Percentiles rank a stretch among this genome's conserved stretches.
Evolutionary conservation across 768 basidiomycete genomes (phyloP).

Genomic region (Pisolithus tinctorius): DNA sequence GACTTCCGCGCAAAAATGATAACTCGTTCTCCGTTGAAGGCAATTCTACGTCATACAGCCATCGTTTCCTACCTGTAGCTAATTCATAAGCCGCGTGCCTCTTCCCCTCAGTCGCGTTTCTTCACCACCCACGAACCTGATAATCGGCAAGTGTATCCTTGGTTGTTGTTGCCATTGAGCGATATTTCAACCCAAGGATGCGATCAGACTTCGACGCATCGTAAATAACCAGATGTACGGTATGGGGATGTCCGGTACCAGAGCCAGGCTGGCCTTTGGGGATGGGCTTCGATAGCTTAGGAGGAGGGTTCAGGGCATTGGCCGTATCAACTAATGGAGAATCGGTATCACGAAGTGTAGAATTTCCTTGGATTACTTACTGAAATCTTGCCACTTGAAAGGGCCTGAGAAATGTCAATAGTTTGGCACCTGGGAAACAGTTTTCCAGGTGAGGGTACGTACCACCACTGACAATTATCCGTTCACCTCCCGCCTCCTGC

Average conservation of each 20-base stretch:
- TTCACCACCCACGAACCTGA: conserved; percentile 36
- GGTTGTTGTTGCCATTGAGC: conserved; percentile 33
- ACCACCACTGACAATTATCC: conserved; percentile 45
- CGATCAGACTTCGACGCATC: conserved; percentile 31
- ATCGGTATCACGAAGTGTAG: not conserved
- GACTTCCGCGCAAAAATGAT: too few relatives aligned
- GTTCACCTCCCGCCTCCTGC: conserved; percentile 46
- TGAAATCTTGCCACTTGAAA: conserved; percentile 28
- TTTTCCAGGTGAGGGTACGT: not conserved
- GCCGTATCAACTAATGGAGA: conserved; percentile 32
- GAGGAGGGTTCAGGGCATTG: conserved; percentile 26
- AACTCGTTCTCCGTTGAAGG: too few relatives aligned
- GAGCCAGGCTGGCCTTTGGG: conserved; percentile 31
- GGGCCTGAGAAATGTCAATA: conserved; percentile 5
- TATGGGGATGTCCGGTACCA: conserved; percentile 18
- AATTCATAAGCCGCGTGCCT: not conserved
- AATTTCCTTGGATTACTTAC: conserved; percentile 7
- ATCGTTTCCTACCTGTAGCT: too few relatives aligned
- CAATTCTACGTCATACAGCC: too few relatives aligned
- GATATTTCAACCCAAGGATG: conserved; percentile 38
- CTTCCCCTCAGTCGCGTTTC: not conserved
- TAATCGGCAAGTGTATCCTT: conserved; percentile 38
- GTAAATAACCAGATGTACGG: conserved; percentile 24
- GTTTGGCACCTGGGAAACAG: not conserved
- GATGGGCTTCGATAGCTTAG: conserved; percentile 22